Percentiles rank a stretch among this genome's conserved stretches.
Conservation (phyloP, 179 eudicot genomes). For the Carnegiea gigantea region DNA sequence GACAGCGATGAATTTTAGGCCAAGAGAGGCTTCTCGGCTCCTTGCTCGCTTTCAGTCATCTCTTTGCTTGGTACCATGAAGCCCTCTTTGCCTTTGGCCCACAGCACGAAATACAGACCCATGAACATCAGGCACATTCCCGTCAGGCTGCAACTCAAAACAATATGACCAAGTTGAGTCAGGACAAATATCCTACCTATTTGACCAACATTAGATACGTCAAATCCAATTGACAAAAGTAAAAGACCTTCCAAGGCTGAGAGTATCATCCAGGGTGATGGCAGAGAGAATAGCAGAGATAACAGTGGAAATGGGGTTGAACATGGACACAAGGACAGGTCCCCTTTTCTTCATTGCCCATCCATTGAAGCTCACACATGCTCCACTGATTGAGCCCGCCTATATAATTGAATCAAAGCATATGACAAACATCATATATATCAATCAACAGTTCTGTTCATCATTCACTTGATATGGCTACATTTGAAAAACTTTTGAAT, state of each 20-base stretch:
- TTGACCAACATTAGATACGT: no score
- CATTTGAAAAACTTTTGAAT: background rate
- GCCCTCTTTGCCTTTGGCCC: slow-evolving; percentile 75
- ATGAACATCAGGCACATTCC: slow-evolving; percentile 74
- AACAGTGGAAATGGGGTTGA: slow-evolving; percentile 65
- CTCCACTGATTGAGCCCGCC: slow-evolving; percentile 60
- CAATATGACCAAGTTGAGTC: background rate
- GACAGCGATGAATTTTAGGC: background rate
- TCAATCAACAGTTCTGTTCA: background rate
- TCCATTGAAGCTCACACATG: slow-evolving; percentile 59
- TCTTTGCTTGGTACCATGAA: slow-evolving; percentile 12
- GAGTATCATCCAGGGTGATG: slow-evolving; percentile 41
- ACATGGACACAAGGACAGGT: slow-evolving; percentile 74
- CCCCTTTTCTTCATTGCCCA: slow-evolving; percentile 88
- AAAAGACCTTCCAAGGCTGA: slow-evolving; percentile 53
- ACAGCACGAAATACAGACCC: slow-evolving; percentile 70
- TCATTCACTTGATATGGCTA: background rate
- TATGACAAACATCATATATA: background rate
- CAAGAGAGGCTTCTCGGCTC: slow-evolving; percentile 48
- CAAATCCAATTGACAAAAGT: no score
- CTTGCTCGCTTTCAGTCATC: slow-evolving; percentile 27
- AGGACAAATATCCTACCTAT: no score
- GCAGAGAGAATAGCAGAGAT: slow-evolving; percentile 48
- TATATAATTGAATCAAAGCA: slow-evolving; percentile 10
- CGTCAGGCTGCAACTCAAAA: slow-evolving; percentile 34